A percentile compares a stretch with the other conserved stretches of the same genome.
Evolutionary conservation across 2,329 filamentous ascomycete species (phyloP).

Genomic region (Alternaria arbusti): DNA sequence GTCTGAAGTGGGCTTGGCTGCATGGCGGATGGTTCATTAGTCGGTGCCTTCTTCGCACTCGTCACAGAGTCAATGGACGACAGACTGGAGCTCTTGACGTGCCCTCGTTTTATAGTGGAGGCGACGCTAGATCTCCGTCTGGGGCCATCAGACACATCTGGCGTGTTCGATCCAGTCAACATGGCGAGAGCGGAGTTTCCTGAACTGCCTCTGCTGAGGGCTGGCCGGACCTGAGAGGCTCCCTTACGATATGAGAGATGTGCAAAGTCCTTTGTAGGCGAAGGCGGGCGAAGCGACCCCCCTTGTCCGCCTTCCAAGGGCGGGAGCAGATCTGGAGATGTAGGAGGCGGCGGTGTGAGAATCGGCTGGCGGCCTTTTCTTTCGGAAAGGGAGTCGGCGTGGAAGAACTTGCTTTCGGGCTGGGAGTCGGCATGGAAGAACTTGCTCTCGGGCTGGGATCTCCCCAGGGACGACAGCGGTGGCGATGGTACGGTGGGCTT

Average conservation of each 20-base stretch:
- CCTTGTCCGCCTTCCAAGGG: constrained; percentile 16
- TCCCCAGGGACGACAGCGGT: constrained; percentile 37
- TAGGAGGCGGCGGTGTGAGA: constrained; percentile 39
- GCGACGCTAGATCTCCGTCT: constrained; percentile 43
- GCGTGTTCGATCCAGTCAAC: constrained; percentile 32
- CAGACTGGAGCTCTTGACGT: constrained; percentile 51
- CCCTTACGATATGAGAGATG: constrained; percentile 59
- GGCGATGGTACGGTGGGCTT: constrained; percentile 40
- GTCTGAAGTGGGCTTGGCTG: constrained; percentile 43
- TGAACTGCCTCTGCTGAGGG: constrained; percentile 39
- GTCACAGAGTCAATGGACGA: constrained; percentile 55
- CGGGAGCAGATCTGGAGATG: constrained; percentile 34
- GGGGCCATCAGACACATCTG: constrained; percentile 32
- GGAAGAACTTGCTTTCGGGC: constrained; percentile 66
- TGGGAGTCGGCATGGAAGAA: constrained; percentile 75
- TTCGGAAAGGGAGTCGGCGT: constrained; percentile 65
- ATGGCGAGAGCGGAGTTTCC: constrained; percentile 44
- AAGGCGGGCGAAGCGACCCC: constrained; percentile 46
- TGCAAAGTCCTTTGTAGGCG: constrained; percentile 56
- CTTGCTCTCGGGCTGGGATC: constrained; percentile 54
- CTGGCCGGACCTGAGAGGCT: constrained; percentile 55
- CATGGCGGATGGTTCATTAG: constrained; percentile 29
- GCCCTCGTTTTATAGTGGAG: constrained; percentile 35
- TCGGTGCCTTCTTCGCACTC: constrained; percentile 34
- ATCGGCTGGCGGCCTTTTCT: constrained; percentile 42